Percentiles rank a stretch among this genome's conserved stretches.
phyloP scores from a whole-genome alignment of 257 asterid genomes.

The Pogostemon cablin region DNA sequence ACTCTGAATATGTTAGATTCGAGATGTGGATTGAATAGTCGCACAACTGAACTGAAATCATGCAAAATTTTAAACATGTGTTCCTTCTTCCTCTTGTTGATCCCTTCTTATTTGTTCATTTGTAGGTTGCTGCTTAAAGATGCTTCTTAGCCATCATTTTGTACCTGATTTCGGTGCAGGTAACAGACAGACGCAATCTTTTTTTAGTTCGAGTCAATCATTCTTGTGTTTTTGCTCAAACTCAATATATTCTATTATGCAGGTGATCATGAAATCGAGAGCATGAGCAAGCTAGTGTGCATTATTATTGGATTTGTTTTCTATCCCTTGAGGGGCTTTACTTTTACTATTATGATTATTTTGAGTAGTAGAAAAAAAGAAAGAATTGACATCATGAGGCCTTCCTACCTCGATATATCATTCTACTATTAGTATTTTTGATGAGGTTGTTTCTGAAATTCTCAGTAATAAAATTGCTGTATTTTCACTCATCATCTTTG shows the following conservation, averaged over 20 bases:
- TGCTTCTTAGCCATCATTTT: constrained; percentile 25
- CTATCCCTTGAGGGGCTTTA: constrained; percentile 33
- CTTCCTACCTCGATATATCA: constrained; percentile 26
- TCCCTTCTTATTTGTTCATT: constrained; percentile 20
- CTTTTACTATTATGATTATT: constrained; percentile 30
- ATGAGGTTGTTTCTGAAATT: background rate
- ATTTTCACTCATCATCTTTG: background rate
- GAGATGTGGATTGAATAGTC: background rate
- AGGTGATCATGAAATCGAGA: constrained; percentile 38
- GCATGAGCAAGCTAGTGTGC: constrained; percentile 34
- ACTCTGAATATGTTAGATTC: background rate
- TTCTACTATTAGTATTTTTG: constrained; percentile 14
- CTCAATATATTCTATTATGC: constrained; percentile 16
- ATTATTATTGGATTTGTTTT: constrained; percentile 26
- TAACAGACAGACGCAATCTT: background rate
- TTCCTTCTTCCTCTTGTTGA: background rate
- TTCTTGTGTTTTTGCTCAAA: constrained; percentile 7
- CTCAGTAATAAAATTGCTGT: constrained; percentile 24
- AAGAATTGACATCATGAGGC: constrained; percentile 25
- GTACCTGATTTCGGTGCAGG: constrained; percentile 33
- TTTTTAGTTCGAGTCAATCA: background rate
- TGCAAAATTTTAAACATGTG: background rate
- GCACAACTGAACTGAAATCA: background rate
- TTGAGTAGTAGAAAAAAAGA: constrained; percentile 19
- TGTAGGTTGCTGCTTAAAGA: constrained; percentile 52